Evolutionary conservation across 306 rosid species (phyloP), one percentile per base, ranked within the genome.

Genomic region (Vachellia collinsii): DNA sequence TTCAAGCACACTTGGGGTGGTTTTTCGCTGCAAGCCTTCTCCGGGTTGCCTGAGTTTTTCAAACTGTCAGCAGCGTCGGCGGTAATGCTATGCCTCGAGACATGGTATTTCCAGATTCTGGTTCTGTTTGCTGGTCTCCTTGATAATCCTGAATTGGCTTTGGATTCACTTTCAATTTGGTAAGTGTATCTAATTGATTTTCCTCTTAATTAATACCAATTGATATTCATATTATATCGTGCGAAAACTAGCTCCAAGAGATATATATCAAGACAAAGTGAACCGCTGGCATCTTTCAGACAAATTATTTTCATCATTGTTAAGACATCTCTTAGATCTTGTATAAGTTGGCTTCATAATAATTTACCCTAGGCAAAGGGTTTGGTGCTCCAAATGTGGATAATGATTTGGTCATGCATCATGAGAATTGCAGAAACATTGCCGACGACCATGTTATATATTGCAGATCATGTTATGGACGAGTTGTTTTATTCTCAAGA

Each of bases 41-140:
- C 50, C 0, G 72, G 72, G 8, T 68, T 68, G 73, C 51, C 53
- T 53, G 73, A 68, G 37, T 42, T 68, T 25, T 68, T 42, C 36
- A 42, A 20, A 14, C 25, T 68, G 50, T 67, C 72, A 13, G 72
- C 29, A 0, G 73, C 73, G 1, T 68, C 73, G 36, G 73, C 73
- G 2, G 73, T 68, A 36, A 68, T 68, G 73, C 14, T 68, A 7
- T 68, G 73, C 73, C 73, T 42, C 9, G 73, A 42, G 53, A 68
- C 73, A 5, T 68, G 53, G 73, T 68, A 68, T 25, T n/a, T 41
- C 9, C 53, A 68, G 73, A 42, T 68, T 68, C 72, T 67, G 48
- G 50, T 67, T 0, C 50, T 67, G 29, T 4, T 67, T 7, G 72
- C 47, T 39, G 72, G 72, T 2, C 19, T 19, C 37, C 73, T 68